phyloP scores from a whole-genome alignment of 2,329 filamentous ascomycete species.

The Ophiostoma novo-ulmi region DNA sequence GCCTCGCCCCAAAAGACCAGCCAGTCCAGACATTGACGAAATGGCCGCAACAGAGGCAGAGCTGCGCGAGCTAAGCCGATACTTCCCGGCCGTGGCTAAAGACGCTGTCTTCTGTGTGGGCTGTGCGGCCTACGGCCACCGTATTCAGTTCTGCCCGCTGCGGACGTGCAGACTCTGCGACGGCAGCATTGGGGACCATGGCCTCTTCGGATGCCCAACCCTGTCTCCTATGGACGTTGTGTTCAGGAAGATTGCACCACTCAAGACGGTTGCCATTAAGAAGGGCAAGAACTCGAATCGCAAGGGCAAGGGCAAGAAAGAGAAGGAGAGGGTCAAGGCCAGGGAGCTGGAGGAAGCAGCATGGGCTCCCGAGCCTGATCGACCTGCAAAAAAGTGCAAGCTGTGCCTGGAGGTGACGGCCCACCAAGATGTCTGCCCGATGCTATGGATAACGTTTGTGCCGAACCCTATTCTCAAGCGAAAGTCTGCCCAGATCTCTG shows the following conservation, averaged over 20 bases:
- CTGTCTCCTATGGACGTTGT: slow-evolving; percentile 23
- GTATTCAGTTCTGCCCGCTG: slow-evolving; percentile 41
- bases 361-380: not conserved
- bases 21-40: not conserved
- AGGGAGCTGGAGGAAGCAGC: not conserved
- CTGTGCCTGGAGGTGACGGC: slow-evolving; percentile 15
- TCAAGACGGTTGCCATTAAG: not conserved
- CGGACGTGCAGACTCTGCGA: slow-evolving; percentile 48
- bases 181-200: slow-evolving; percentile 39
- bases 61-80: slow-evolving; percentile 38
- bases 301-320: slow-evolving; percentile 8
- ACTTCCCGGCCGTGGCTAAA: slow-evolving; percentile 48
- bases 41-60: not conserved
- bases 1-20: not conserved
- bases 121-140: slow-evolving; percentile 49
- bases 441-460: slow-evolving; percentile 54
- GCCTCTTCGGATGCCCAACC: slow-evolving; percentile 47
- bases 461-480: slow-evolving; percentile 39
- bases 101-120: slow-evolving; percentile 45
- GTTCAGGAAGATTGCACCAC: not conserved
- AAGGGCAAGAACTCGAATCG: not conserved
- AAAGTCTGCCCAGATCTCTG: slow-evolving; percentile 47
- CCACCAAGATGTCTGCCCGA: slow-evolving; percentile 29
- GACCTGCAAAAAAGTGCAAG: slow-evolving; percentile 10
- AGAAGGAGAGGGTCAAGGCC: not conserved